Evolutionary conservation across 2,329 filamentous ascomycete species (phyloP).

Genomic region (Thermoascus crustaceus): DNA sequence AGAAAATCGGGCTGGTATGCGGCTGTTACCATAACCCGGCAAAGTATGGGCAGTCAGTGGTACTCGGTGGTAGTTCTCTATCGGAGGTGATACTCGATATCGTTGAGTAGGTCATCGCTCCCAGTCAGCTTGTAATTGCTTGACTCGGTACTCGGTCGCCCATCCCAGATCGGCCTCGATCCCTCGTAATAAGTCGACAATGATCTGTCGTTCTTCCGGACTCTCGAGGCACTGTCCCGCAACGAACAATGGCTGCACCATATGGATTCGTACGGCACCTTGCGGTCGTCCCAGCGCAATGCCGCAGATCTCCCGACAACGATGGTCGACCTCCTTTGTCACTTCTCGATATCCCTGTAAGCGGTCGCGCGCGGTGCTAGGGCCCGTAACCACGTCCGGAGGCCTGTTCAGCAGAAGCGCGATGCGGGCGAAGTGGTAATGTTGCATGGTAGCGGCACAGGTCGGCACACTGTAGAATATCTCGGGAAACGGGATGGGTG

Average conservation of each 20-base stretch:
- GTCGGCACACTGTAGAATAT: constrained; percentile 55
- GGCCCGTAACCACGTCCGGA: constrained; percentile 45
- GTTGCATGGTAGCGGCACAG: constrained; percentile 57
- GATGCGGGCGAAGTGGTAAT: constrained; percentile 57
- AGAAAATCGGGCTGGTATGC: no score
- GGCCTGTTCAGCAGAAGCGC: constrained; percentile 54
- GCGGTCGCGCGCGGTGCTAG: constrained; percentile 46
- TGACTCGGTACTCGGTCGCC: constrained; percentile 49
- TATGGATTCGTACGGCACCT: constrained; percentile 49
- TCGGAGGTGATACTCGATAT: no score
- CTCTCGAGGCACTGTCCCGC: constrained; percentile 52
- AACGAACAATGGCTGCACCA: constrained; percentile 52
- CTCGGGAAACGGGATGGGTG: constrained; percentile 40
- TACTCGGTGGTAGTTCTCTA: no score
- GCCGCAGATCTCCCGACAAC: constrained; percentile 51
- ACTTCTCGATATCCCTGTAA: constrained; percentile 51
- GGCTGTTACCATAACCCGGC: no score
- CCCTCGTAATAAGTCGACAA: constrained; percentile 47
- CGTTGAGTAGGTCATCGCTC: no score
- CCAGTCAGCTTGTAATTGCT: constrained; percentile 37
- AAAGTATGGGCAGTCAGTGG: no score
- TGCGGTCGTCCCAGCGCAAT: constrained; percentile 50
- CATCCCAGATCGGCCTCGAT: constrained; percentile 56
- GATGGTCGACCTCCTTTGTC: constrained; percentile 46
- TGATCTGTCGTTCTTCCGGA: constrained; percentile 43